Percentiles rank a stretch among this genome's conserved stretches.
phyloP scores from a whole-genome alignment of 805 yeast genomes.

The Maudiozyma barnettii region DNA sequence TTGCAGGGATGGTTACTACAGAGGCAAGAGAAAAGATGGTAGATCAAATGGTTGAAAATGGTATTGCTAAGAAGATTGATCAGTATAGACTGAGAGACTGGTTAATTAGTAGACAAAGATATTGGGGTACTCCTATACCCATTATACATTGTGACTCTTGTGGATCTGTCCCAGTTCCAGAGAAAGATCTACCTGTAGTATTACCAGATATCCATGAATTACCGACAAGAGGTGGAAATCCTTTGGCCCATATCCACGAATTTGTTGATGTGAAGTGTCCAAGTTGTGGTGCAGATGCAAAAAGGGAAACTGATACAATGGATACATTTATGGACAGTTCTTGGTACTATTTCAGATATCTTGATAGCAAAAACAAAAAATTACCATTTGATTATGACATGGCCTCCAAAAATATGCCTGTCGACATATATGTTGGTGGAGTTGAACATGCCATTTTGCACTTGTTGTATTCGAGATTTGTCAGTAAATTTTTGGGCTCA shows the following conservation, averaged over 20 bases:
- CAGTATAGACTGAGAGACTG: conserved; percentile 78
- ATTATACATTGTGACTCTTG: conserved; percentile 78
- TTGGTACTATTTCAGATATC: conserved; percentile 85
- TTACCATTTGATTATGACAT: conserved; percentile 44
- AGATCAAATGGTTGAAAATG: conserved; percentile 30
- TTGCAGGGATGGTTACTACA: conserved; percentile 38
- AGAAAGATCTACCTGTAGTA: conserved; percentile 68
- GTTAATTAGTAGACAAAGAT: conserved; percentile 89
- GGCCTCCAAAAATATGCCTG: conserved; percentile 58
- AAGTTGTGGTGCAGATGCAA: conserved; percentile 59
- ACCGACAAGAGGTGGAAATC: conserved; percentile 49
- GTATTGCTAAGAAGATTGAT: conserved; percentile 39
- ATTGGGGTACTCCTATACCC: conserved; percentile 99
- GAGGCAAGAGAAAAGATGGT: conserved; percentile 47
- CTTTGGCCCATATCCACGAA: conserved; percentile 54
- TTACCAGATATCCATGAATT: conserved; percentile 53
- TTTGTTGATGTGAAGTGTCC: conserved; percentile 78
- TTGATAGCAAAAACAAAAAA: conserved; percentile 56
- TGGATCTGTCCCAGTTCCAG: conserved; percentile 92
- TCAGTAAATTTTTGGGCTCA: conserved; percentile 66
- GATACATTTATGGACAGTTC: conserved; percentile 97
- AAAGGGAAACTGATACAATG: conserved; percentile 95
- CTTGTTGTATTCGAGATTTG: conserved; percentile 74
- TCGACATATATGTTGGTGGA: conserved; percentile 89
- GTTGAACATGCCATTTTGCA: conserved; percentile 95